Evolutionary conservation across 116 monocot species (phyloP).

Genomic region (Trichopus zeylanicus): DNA sequence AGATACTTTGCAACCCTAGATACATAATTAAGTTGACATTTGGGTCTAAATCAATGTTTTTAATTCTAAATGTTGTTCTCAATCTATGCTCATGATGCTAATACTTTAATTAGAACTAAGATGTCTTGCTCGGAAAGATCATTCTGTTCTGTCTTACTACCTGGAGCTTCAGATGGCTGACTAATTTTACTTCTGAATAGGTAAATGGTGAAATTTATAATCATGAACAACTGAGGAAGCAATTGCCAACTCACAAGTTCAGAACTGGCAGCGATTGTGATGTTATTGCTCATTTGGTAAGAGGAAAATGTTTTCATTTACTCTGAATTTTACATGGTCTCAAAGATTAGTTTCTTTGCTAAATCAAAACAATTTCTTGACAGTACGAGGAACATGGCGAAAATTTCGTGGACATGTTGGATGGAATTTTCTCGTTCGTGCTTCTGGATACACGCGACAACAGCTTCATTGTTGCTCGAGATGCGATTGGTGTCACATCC

Average conservation of each 20-base stretch:
- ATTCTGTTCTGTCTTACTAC: no score
- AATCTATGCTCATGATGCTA: no score
- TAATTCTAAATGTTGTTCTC: no score
- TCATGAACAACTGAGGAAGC: constrained; percentile 61
- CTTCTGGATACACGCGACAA: constrained; percentile 55
- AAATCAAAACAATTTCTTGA: neutral
- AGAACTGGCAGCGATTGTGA: constrained; percentile 91
- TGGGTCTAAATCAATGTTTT: no score
- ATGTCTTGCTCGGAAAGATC: no score
- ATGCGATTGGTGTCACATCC: constrained; percentile 75
- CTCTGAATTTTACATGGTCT: neutral
- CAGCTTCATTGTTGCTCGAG: constrained; percentile 68
- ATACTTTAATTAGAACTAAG: no score
- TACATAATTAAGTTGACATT: no score
- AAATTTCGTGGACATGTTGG: constrained; percentile 72
- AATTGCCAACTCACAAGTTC: constrained; percentile 52
- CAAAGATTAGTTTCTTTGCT: neutral
- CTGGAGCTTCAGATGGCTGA: no score
- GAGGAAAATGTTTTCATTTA: constrained; percentile 11
- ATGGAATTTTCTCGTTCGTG: constrained; percentile 81
- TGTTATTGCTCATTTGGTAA: constrained; percentile 78
- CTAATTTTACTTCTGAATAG: constrained; percentile 19
- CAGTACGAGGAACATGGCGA: constrained; percentile 89
- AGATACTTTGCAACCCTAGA: no score
- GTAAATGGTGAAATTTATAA: constrained; percentile 97